Conservation (phyloP, 441 rosid genomes). For the Populus hybrid region DNA sequence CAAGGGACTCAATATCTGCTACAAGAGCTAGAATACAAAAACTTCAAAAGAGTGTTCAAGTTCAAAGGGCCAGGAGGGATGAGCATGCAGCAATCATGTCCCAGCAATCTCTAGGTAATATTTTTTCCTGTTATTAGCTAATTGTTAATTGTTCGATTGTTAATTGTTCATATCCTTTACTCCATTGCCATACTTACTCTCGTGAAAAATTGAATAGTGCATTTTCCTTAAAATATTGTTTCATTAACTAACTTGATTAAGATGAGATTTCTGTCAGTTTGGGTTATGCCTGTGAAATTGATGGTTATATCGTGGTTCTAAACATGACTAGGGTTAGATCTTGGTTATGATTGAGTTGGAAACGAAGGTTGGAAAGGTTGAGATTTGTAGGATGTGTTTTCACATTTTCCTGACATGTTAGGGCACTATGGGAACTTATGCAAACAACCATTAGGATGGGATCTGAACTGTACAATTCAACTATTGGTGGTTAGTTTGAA, state of each 20-base stretch:
- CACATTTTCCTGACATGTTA: background rate
- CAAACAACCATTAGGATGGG: background rate
- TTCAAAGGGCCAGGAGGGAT: slow-evolving; percentile 59
- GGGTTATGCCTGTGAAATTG: background rate
- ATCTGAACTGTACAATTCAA: background rate
- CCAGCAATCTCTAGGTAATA: slow-evolving; percentile 51
- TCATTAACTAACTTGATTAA: background rate
- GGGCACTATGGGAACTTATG: background rate
- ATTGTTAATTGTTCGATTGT: slow-evolving; percentile 1
- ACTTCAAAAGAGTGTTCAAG: slow-evolving; percentile 45
- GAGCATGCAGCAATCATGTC: slow-evolving; percentile 47
- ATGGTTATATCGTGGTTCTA: background rate
- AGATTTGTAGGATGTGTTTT: slow-evolving; percentile 1
- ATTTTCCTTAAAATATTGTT: background rate
- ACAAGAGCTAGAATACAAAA: slow-evolving; percentile 47
- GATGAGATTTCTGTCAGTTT: background rate
- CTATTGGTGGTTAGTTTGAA: background rate
- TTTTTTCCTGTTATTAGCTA: background rate
- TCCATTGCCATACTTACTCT: background rate
- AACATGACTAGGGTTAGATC: background rate
- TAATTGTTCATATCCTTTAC: background rate
- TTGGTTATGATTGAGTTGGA: background rate
- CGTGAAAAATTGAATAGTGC: background rate
- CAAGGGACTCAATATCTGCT: slow-evolving; percentile 57
- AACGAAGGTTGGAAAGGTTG: background rate